Evolutionary conservation across 305 asterid species (phyloP).

Genomic region (Solanum hybrid): DNA sequence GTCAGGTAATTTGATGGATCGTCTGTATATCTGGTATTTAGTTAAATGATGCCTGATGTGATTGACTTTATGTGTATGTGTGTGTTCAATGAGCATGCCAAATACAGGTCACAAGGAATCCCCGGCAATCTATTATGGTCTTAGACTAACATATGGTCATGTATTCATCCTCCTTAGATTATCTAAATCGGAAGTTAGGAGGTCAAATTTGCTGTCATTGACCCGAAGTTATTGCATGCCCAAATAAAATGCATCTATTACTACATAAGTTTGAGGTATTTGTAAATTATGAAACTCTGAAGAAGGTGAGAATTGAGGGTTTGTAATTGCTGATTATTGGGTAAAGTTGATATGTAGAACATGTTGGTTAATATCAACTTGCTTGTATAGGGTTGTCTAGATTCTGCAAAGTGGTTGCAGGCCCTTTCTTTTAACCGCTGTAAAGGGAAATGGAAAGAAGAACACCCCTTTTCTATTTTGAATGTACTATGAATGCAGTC

Average conservation of each 20-base stretch:
- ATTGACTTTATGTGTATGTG: not conserved
- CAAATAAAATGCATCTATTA: not conserved
- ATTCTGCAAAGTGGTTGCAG: not conserved
- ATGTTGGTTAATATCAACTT: not conserved
- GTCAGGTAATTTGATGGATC: slow-evolving; percentile 55
- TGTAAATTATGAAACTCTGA: not conserved
- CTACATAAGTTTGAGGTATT: not conserved
- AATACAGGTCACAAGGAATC: not conserved
- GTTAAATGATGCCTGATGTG: not conserved
- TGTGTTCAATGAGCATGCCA: not conserved
- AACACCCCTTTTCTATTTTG: not conserved
- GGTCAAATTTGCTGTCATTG: not conserved
- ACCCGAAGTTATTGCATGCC: not conserved
- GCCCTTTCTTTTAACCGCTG: not conserved
- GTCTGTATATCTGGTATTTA: not conserved
- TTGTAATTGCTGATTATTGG: not conserved
- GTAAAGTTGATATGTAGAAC: not conserved
- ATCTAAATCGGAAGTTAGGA: not conserved
- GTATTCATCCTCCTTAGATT: not conserved
- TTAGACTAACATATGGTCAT: not conserved
- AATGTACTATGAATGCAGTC: not conserved
- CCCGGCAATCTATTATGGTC: not conserved
- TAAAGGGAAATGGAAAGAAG: not conserved
- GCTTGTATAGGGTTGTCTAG: not conserved
- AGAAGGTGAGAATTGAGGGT: not conserved